Percentiles rank a stretch among this genome's conserved stretches.
phyloP scores from a whole-genome alignment of 176 grass and related monocot genomes.

The Melocanna baccifera region DNA sequence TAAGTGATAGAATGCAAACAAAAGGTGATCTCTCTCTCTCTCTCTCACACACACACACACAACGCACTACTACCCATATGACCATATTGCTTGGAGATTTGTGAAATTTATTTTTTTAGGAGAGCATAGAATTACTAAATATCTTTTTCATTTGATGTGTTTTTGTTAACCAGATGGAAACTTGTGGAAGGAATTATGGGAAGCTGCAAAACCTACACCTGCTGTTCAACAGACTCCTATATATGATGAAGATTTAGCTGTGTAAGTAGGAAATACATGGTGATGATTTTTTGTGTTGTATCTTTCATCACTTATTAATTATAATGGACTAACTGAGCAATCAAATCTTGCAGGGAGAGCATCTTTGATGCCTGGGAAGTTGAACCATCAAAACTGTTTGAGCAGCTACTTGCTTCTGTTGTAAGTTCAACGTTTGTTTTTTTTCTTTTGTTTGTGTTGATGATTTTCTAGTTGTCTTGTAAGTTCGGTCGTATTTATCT shows the following conservation, averaged over 20 bases:
- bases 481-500: conserved; percentile 16
- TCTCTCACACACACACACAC: background rate
- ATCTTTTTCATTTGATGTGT: conserved; percentile 24
- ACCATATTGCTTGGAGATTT: background rate
- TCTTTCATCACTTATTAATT: conserved; percentile 7
- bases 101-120: background rate
- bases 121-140: background rate
- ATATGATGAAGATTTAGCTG: conserved; percentile 95
- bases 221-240: conserved; percentile 89
- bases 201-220: conserved; percentile 77
- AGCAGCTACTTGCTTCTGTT: conserved; percentile 67
- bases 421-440: conserved; percentile 44
- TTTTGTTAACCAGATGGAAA: conserved; percentile 60
- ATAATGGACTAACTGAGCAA: background rate
- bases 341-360: conserved; percentile 64
- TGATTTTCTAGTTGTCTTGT: conserved; percentile 9
- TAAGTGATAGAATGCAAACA: conserved; percentile 93
- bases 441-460: background rate
- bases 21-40: conserved; percentile 54
- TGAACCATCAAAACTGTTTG: conserved; percentile 71
- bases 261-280: conserved; percentile 58
- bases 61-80: background rate
- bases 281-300: conserved; percentile 5
- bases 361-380: conserved; percentile 78
- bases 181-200: conserved; percentile 96